Base-by-base conservation (phyloP, 169 alveolate genomes). In the Miamiensis avidus region DNA sequence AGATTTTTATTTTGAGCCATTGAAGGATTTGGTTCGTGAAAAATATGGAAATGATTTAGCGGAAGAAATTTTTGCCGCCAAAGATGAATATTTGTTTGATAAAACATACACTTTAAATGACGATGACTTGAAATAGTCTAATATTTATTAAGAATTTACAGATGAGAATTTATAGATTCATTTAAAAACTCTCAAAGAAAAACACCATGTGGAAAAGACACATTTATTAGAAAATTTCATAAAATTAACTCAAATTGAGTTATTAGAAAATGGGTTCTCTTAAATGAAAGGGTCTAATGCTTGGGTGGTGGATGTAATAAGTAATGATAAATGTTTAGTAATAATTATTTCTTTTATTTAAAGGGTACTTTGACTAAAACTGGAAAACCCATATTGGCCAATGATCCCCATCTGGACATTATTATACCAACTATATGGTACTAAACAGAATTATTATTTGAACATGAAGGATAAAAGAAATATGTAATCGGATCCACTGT, bases 341-440 rank as follows among this genome's bases (percentile, higher is more conserved):
- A 49, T 49, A 49, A 11, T 49, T 49, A 49, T 49, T 49, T 49
- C 20, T 49, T 49, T 11, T 49, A 11, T 49, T 49, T 49, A 11
- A 11, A 49, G 69, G 97, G 97, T 28, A 93, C 91, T 30, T 90
- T 85, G 77, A 95, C 97, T 15, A 88, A 88, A 86, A 84, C 87
- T 74, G 96, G 96, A 65, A 91, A 95, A 82, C 96, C 97, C 29
- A 78, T 93, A 27, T 85, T 95, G 33, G 92, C 93, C n/a, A 92
- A 91, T 82, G 97, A 95, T 87, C 97, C 97, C 30, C 97, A 95
- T 87, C 84, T 95, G 76, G 92, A 85, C 28, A 91, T 88, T 49
- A 33, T 73, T 31, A 87, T 93, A 11, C 97, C 96, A 0, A 86
- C 92, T 29, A 81, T 65, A 27, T 93, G 94, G 96, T 88, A 88